Evolutionary conservation across 805 yeast genomes (phyloP).

Genomic region (Blastobotrys mokoenaii): DNA sequence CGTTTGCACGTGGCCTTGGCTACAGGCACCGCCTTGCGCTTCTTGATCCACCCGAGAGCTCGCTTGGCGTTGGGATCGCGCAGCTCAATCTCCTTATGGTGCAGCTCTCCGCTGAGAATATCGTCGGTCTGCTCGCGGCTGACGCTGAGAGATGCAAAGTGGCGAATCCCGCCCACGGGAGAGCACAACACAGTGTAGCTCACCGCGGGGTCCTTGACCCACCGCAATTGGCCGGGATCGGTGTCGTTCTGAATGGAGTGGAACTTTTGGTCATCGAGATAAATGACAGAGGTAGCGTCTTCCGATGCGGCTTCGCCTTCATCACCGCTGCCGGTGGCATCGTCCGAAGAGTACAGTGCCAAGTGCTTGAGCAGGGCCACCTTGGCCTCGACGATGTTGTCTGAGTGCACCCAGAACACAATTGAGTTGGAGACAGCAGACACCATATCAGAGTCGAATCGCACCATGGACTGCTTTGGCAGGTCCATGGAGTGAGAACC

Average conservation of each 20-base stretch:
- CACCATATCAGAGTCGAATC: slow-evolving; percentile 30
- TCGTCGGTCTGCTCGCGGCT: slow-evolving; percentile 6
- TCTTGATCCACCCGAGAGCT: slow-evolving; percentile 30
- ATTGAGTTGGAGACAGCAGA: slow-evolving; percentile 29
- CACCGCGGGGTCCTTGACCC: slow-evolving; percentile 13
- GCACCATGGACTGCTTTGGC: slow-evolving; percentile 15
- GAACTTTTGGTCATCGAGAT: slow-evolving; percentile 31
- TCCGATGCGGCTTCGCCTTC: slow-evolving; percentile 13
- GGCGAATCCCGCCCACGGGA: slow-evolving; percentile 33
- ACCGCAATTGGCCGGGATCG: slow-evolving; percentile 34
- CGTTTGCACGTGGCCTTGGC: slow-evolving; percentile 20
- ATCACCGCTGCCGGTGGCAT: slow-evolving; percentile 3
- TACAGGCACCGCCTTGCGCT: slow-evolving; percentile 22
- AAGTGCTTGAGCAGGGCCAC: slow-evolving; percentile 39
- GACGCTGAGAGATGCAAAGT: slow-evolving; percentile 19
- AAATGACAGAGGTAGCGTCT: slow-evolving; percentile 20
- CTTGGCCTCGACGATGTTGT: slow-evolving; percentile 47
- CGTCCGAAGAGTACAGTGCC: slow-evolving; percentile 26
- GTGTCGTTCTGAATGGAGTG: slow-evolving; percentile 28
- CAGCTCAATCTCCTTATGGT: slow-evolving; percentile 2
- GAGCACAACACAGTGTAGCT: slow-evolving; percentile 24
- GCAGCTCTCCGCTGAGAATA: slow-evolving; percentile 5
- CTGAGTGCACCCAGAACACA: slow-evolving; percentile 50
- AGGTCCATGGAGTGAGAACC: slow-evolving; percentile 8
- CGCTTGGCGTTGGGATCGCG: slow-evolving; percentile 19